Base-by-base conservation (phyloP, 1,139 yeast species). In the Zygosaccharomyces sapae region DNA sequence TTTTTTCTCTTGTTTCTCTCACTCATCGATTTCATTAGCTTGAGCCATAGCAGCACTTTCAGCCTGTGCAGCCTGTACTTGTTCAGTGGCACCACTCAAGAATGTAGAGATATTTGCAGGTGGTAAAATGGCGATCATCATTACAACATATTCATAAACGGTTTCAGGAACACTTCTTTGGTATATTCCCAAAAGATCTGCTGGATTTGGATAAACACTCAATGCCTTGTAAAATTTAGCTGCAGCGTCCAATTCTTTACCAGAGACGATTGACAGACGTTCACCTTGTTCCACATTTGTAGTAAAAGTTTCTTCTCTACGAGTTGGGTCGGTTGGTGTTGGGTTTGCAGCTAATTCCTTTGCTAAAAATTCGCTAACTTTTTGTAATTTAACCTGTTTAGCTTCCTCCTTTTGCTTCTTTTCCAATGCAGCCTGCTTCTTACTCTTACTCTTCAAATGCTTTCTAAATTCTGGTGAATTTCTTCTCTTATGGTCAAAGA, bases 221-320 rank as follows among this genome's bases (percentile, higher is more conserved):
- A 92, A 76, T n/a, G 97, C 97, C 70, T 89, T 86, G 78, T 92
- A 92, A 77, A 89, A 92, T 59, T 86, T 80, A 57, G 89, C 74
- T 37, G 97, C 97, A 38, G 96, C 84, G 50, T 83, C 87, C 53
- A 83, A 69, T 66, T 82, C 83, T 58, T 75, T 73, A 52, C 78
- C 80, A 54, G 85, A 80, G 37, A 72, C 66, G 39, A 65, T 61
- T 48, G 83, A 76, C 55, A 82, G 72, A 67, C 80, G 82, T 67
- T 90, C 97, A 65, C 96, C 97, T 46, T 76, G 67, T 46, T 89
- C 85, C 50, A 90, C 90, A 69, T 87, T 92, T 55, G 79, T 76
- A 76, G 88, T 82, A 73, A 90, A 90, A 63, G 77, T 80, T 62
- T 75, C 73, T 68, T 86, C 86, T 65, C 82, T 86, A 51, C 70